Conservation (phyloP, 2,329 filamentous ascomycete genomes). For the Exophiala xenobiotica region DNA sequence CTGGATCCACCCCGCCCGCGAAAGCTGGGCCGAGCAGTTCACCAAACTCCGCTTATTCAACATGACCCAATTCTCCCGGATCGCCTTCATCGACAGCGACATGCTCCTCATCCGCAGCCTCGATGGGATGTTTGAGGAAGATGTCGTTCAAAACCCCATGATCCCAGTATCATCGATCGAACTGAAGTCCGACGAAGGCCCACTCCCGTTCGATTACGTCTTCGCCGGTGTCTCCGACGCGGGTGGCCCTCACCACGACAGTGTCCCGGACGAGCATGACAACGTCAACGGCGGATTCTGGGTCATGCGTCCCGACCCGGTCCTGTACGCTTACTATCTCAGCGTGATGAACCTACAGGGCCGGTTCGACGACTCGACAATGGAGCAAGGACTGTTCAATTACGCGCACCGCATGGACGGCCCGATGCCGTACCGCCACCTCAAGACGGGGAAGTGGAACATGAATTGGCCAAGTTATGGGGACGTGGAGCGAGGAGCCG, state of each 20-base stretch:
- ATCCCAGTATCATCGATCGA: slow-evolving; percentile 17
- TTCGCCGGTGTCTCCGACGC: slow-evolving; percentile 37
- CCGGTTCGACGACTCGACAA: slow-evolving; percentile 37
- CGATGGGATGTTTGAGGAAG: slow-evolving; percentile 41
- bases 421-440: slow-evolving; percentile 42
- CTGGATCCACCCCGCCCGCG: slow-evolving; percentile 33
- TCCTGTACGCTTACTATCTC: slow-evolving; percentile 40
- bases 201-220: slow-evolving; percentile 37
- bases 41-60: slow-evolving; percentile 46
- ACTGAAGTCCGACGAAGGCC: slow-evolving; percentile 34
- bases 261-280: slow-evolving; percentile 30
- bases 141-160: slow-evolving; percentile 18
- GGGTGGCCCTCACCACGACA: slow-evolving; percentile 37
- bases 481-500: slow-evolving; percentile 38
- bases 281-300: slow-evolving; percentile 44
- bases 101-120: slow-evolving; percentile 44
- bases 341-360: slow-evolving; percentile 34
- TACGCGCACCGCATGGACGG: slow-evolving; percentile 41
- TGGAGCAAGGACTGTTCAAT: slow-evolving; percentile 43
- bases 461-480: slow-evolving; percentile 41
- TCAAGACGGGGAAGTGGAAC: slow-evolving; percentile 40
- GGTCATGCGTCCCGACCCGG: slow-evolving; percentile 36
- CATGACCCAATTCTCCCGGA: slow-evolving; percentile 42
- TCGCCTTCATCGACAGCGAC: slow-evolving; percentile 49
- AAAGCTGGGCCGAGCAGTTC: slow-evolving; percentile 46